phyloP scores from a whole-genome alignment of 2,329 filamentous ascomycete species.

The Falciphora oryzae region DNA sequence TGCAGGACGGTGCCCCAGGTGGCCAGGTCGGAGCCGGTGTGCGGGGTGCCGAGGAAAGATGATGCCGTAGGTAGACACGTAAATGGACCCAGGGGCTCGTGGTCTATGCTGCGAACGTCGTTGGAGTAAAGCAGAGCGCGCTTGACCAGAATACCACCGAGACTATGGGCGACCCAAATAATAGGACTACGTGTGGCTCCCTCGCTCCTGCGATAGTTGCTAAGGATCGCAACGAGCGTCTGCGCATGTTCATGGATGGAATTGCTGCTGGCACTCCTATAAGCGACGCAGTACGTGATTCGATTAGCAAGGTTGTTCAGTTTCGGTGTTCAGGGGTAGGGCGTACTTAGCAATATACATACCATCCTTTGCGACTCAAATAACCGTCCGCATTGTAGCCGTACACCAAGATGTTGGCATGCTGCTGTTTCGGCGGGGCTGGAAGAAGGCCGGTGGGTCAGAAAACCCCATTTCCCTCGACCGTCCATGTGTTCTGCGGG shows the following conservation, averaged over 20 bases:
- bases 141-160: constrained; percentile 69
- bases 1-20: constrained; percentile 64
- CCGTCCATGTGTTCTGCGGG: constrained; percentile 58
- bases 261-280: constrained; percentile 56
- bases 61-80: constrained; percentile 68
- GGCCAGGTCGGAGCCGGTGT: constrained; percentile 63
- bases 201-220: constrained; percentile 55
- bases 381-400: constrained; percentile 68
- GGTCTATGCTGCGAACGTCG: constrained; percentile 51
- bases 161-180: constrained; percentile 69
- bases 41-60: constrained; percentile 74
- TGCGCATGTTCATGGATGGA: constrained; percentile 67
- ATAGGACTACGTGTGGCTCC: constrained; percentile 57
- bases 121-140: constrained; percentile 62
- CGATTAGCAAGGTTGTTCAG: background rate
- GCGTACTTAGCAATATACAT: too few relatives aligned
- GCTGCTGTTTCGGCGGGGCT: constrained; percentile 45
- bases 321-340: too few relatives aligned
- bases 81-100: constrained; percentile 64
- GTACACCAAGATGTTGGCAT: constrained; percentile 63
- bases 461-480: constrained; percentile 49
- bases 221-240: constrained; percentile 57
- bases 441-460: constrained; percentile 67
- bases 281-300: constrained; percentile 22
- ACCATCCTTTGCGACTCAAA: constrained; percentile 38